phyloP scores from a whole-genome alignment of 2,329 filamentous ascomycete genomes.

The Penicillium concentricum region DNA sequence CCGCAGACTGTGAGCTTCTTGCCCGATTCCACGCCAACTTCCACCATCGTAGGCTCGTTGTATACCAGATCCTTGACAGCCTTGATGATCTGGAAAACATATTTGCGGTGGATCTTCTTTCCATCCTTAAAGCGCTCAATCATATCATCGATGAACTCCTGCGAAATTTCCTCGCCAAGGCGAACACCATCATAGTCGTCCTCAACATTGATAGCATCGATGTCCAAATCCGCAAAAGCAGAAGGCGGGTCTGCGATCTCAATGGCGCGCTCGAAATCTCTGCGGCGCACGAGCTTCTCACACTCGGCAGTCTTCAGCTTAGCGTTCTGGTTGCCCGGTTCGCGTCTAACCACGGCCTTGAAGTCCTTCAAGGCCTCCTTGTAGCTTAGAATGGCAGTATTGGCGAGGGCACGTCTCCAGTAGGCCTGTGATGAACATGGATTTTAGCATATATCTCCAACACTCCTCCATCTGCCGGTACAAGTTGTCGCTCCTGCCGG shows the following conservation, averaged over 20 bases:
- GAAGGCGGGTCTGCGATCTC: slow-evolving; percentile 90
- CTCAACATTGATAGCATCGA: slow-evolving; percentile 82
- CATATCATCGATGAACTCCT: slow-evolving; percentile 98
- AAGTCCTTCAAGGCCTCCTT: slow-evolving; percentile 90
- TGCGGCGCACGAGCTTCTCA: slow-evolving; percentile 87
- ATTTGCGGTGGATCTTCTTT: slow-evolving; percentile 94
- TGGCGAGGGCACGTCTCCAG: slow-evolving; percentile 87
- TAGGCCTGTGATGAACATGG: slow-evolving; percentile 64
- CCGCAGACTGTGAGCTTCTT: slow-evolving; percentile 89
- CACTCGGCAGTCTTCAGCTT: slow-evolving; percentile 89
- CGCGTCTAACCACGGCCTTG: slow-evolving; percentile 82
- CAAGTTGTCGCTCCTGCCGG: background rate
- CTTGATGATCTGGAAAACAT: slow-evolving; percentile 93
- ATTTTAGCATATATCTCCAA: background rate
- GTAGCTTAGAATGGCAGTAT: slow-evolving; percentile 85
- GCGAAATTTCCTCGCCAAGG: slow-evolving; percentile 79
- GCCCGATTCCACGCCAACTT: slow-evolving; percentile 76
- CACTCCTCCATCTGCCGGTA: background rate
- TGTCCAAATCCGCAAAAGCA: slow-evolving; percentile 82
- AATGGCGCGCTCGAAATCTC: slow-evolving; percentile 92
- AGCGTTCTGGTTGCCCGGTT: slow-evolving; percentile 84
- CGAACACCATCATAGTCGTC: slow-evolving; percentile 79
- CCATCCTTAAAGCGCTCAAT: slow-evolving; percentile 91
- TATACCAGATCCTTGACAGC: slow-evolving; percentile 87
- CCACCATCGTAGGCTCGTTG: slow-evolving; percentile 94